A percentile compares a stretch with the other conserved stretches of the same genome.
Evolutionary conservation across 495 filamentous ascomycete genomes (phyloP).

Genomic region (Bombardia bombarda): DNA sequence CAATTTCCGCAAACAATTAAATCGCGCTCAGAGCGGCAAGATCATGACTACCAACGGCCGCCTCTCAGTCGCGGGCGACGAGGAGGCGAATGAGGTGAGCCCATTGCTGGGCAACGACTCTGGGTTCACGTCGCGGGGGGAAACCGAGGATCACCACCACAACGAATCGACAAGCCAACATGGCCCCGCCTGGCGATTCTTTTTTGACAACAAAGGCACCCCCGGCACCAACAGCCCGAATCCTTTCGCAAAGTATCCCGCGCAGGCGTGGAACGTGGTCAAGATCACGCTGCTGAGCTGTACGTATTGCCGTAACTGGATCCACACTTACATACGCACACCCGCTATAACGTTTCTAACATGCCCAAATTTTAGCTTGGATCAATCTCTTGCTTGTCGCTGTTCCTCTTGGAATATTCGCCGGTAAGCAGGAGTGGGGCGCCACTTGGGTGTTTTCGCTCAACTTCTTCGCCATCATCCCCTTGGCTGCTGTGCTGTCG

Average conservation of each 20-base stretch:
- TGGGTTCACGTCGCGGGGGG: background rate
- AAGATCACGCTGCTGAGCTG: conserved; percentile 49
- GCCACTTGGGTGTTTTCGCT: conserved; percentile 72
- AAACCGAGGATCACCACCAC: too few species aligned
- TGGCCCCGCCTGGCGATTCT: conserved; percentile 27
- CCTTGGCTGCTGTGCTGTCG: conserved; percentile 82
- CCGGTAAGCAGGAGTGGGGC: conserved; percentile 64
- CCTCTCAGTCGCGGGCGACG: background rate
- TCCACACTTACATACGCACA: too few species aligned
- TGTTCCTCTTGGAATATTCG: conserved; percentile 80
- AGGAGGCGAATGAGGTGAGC: background rate
- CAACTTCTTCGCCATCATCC: conserved; percentile 95
- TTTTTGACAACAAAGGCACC: conserved; percentile 34
- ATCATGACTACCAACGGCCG: background rate
- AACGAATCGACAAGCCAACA: too few species aligned
- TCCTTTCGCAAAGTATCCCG: conserved; percentile 50
- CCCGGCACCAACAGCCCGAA: conserved; percentile 41
- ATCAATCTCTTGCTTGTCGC: conserved; percentile 84
- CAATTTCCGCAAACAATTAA: conserved; percentile 9
- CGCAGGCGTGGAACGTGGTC: conserved; percentile 39
- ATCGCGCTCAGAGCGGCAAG: conserved; percentile 8
- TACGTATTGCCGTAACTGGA: too few species aligned
- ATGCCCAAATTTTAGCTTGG: conserved; percentile 58
- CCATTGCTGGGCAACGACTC: conserved; percentile 7
- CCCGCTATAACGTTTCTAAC: too few species aligned